Conservation (phyloP, 805 yeast species). For the Metschnikowia reukaufii region DNA sequence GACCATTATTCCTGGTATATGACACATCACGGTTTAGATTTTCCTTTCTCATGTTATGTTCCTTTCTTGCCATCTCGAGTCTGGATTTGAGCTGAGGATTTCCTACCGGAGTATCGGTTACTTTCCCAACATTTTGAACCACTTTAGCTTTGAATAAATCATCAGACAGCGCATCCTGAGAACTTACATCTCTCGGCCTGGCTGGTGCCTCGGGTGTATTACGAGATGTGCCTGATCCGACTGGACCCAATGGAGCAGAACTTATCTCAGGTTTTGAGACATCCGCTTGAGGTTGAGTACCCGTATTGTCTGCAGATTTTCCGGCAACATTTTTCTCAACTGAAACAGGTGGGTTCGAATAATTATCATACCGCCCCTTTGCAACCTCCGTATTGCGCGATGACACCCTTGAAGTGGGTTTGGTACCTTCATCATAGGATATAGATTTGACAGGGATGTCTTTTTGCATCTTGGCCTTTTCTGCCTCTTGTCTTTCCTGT, state of each 20-base stretch:
- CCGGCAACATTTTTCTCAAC: conserved; percentile 2
- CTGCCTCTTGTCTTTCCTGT: conserved; percentile 3
- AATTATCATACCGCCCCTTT: conserved; percentile 34
- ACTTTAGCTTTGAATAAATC: conserved; percentile 1
- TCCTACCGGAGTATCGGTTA: conserved; percentile 1
- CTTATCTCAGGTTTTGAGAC: neutral
- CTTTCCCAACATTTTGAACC: neutral
- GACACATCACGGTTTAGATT: neutral
- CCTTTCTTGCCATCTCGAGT: conserved; percentile 26
- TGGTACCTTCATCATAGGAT: conserved; percentile 23
- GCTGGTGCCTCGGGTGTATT: conserved; percentile 1
- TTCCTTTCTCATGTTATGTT: conserved; percentile 15
- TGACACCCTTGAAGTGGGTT: conserved; percentile 13
- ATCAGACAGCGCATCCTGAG: conserved; percentile 1
- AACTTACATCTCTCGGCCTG: conserved; percentile 1
- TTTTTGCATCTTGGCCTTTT: conserved; percentile 5
- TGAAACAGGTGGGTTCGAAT: conserved; percentile 17
- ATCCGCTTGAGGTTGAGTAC: neutral
- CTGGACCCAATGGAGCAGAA: conserved; percentile 3
- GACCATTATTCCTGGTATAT: neutral
- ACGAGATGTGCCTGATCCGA: neutral
- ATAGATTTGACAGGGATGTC: conserved; percentile 12
- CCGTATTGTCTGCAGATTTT: conserved; percentile 1
- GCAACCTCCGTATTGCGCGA: conserved; percentile 17
- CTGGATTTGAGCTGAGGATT: conserved; percentile 22